Evolutionary conservation across 2,329 filamentous ascomycete genomes (phyloP), one percentile per base, ranked within the genome.

Genomic region (Aspergillus uvarum): DNA sequence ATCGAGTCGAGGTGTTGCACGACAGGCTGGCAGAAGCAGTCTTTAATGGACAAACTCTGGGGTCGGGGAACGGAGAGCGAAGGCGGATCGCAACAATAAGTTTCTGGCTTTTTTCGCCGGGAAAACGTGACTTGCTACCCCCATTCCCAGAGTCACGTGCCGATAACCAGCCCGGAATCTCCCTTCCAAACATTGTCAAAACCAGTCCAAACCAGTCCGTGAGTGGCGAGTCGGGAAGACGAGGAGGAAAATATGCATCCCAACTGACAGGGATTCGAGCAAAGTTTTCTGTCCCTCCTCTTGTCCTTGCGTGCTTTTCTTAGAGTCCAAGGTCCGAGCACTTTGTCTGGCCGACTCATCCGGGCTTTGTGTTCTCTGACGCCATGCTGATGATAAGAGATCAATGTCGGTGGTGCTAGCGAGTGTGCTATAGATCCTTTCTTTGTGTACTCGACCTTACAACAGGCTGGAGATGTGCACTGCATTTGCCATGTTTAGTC

Each of bases 41-140:
- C 51, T 51, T 59, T 29, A 49, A 56, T 44, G 59, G 47, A 29
- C 42, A 60, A 56, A 57, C 59, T 55, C 60, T 61, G 63, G 59
- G 60, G 64, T 59, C 44, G 51, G 42, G 48, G 59, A 35, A 63
- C 58, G 59, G 60, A 61, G 61, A 60, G 60, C 38, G 52, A 58
- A 42, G 59, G 53, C 56, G 55, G 61, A 60, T 60, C 56, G 58
- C 61, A 63, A 62, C 63, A 60, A 59, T 61, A 54, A 59, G 57
- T 64, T 63, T 63, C 62, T 59, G 60, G 63, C 62, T 65, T 67
- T 67, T 67, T 67, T 63, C 62, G 59, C 58, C 60, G 51, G 54
- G 61, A 64, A 66, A 66, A 65, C 65, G 66, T 68, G 66, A 68
- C 64, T 49, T 59, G 54, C 19, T 42, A 19, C 24, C 26, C 51